Evolutionary conservation across 192 early-diverging fungal genomes (phyloP), one percentile per base, ranked within the genome.

Genomic region (Backusella psychrophila): DNA sequence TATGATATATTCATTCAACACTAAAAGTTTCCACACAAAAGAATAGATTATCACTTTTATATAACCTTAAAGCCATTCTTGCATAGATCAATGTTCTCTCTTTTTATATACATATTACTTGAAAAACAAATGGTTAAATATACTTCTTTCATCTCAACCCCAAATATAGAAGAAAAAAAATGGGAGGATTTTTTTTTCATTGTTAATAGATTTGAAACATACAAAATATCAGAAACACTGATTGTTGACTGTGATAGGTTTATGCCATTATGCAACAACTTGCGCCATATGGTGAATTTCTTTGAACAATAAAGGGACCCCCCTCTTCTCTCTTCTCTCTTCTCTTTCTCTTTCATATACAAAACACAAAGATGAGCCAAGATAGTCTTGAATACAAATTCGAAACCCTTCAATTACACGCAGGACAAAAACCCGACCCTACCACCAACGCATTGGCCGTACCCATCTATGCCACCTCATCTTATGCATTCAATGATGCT

Each of bases 391-490:
- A 85, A 80, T 81, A 82, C 69, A 87, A 83, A 76, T 97, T 97
- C 76, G 95, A 97, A 74, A 98, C 95, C 34, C 89, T 96, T 26
- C 95, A 96, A 82, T 83, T 98, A 19, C 96, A 98, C 77, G 94
- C 95, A 33, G 96, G 95, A 35, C 94, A 71, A 74, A 59, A 17
- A 82, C 91, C 66, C 65, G 85, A 90, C 65, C 23, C 87, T 3
- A 76, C 87, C 4, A 96, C 93, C 69, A 88, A 91, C 29, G 89
- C 96, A 19, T 87, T 95, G 15, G 96, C 96, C 6, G 90, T 92
- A 1, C 96, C 96, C 39, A 96, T 98, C 78, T 98, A 96, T 81
- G 93, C 95, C 2, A 93, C 94, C 0, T 86, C 94, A 12, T 94
- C 92, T 7, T 98, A 85, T 79, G 90, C 90, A 7, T 96, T 97